A percentile compares a stretch with the other conserved stretches of the same genome.
phyloP scores from a whole-genome alignment of 148 eudicot species.

The Rhododendron griersonianum region DNA sequence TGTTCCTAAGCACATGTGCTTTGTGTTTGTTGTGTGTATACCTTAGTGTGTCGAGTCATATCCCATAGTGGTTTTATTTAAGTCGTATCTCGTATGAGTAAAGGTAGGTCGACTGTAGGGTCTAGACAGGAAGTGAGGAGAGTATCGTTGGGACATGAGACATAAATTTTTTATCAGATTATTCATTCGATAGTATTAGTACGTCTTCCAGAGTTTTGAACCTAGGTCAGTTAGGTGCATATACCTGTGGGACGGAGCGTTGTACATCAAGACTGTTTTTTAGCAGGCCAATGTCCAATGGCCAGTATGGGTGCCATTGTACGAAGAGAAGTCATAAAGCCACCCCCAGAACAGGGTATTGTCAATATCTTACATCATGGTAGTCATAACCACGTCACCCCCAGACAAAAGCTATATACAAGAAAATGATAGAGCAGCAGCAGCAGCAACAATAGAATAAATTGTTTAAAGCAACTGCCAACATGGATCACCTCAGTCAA shows the following conservation, averaged over 20 bases:
- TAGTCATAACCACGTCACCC: neutral
- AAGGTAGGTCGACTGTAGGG: neutral
- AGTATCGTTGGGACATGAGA: neutral
- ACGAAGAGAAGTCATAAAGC: neutral
- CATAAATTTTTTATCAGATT: neutral
- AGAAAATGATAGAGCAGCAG: neutral
- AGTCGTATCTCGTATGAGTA: neutral
- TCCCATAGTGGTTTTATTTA: neutral
- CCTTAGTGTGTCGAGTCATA: too few relatives aligned
- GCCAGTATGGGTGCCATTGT: neutral
- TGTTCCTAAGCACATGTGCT: neutral
- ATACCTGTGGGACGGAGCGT: neutral
- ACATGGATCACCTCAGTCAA: constrained; percentile 32
- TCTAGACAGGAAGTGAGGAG: neutral
- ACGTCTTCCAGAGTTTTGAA: neutral
- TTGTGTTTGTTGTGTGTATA: neutral
- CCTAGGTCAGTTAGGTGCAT: neutral
- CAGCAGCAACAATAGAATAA: neutral
- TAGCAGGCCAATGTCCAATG: neutral
- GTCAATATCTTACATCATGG: neutral
- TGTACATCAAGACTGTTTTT: neutral
- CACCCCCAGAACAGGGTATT: neutral
- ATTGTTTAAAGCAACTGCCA: neutral
- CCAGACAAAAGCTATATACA: neutral
- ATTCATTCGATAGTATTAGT: neutral